Percentiles rank a stretch among this genome's conserved stretches.
Conservation (phyloP, 306 rosid genomes). For the Potentilla sterilis region DNA sequence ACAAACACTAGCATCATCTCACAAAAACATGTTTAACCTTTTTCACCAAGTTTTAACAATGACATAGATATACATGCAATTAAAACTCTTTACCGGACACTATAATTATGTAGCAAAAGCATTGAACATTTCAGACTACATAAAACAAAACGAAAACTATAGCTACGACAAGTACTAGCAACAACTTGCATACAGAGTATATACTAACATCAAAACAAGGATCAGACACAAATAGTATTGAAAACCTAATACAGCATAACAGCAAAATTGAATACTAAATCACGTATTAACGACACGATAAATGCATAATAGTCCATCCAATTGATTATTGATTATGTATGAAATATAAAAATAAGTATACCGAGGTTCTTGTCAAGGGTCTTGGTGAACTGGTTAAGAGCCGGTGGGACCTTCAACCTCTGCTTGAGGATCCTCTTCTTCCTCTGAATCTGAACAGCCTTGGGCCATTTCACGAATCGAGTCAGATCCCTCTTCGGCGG, state of each 20-base stretch:
- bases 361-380: slow-evolving; percentile 79
- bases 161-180: too few species aligned
- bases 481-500: slow-evolving; percentile 83
- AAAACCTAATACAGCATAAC: too few species aligned
- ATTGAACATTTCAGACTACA: background rate
- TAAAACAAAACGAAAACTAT: too few species aligned
- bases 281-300: too few species aligned
- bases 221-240: background rate
- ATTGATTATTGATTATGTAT: too few species aligned
- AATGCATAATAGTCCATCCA: too few species aligned
- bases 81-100: background rate
- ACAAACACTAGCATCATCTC: background rate
- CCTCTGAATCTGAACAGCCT: slow-evolving; percentile 66
- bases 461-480: slow-evolving; percentile 80
- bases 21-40: background rate
- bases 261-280: too few species aligned
- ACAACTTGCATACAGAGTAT: background rate
- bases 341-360: background rate
- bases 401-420: slow-evolving; percentile 81
- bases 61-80: background rate
- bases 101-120: background rate
- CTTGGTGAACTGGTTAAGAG: slow-evolving; percentile 75
- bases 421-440: slow-evolving; percentile 78
- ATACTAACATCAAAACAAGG: background rate
- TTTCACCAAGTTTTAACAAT: background rate